phyloP scores from a whole-genome alignment of 176 grass and related monocot species.

The Oryza brachyantha region DNA sequence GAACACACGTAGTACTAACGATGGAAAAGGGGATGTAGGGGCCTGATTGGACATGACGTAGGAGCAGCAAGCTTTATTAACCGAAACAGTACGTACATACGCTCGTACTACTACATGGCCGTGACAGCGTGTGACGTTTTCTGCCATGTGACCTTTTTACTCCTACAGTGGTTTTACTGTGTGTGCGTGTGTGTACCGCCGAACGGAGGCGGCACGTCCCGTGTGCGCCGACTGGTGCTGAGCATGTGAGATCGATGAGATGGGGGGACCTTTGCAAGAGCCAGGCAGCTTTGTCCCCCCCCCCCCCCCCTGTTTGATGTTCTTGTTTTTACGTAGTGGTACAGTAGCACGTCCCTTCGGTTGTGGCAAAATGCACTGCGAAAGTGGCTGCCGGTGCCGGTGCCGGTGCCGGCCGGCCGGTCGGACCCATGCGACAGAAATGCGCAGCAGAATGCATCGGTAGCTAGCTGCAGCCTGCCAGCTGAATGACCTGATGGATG shows the following conservation, averaged over 20 bases:
- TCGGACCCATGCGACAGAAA: slow-evolving; percentile 4
- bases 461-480: neutral
- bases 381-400: slow-evolving; percentile 26
- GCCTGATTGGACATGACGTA: neutral
- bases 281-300: neutral
- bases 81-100: too few species aligned
- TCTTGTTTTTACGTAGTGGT: neutral
- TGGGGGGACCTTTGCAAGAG: neutral
- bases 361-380: neutral
- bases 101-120: neutral
- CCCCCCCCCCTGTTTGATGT: neutral
- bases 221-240: neutral
- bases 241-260: slow-evolving; percentile 13
- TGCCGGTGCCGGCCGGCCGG: slow-evolving; percentile 5
- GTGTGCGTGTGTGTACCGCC: too few species aligned
- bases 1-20: neutral
- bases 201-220: too few species aligned
- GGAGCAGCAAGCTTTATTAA: too few species aligned
- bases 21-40: neutral
- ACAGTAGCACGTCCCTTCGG: neutral
- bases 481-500: neutral
- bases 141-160: neutral
- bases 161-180: neutral
- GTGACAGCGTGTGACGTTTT: neutral
- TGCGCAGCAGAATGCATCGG: too few species aligned